Evolutionary conservation across 305 asterid genomes (phyloP), one percentile per base, ranked within the genome.

Genomic region (Plantago rigida): DNA sequence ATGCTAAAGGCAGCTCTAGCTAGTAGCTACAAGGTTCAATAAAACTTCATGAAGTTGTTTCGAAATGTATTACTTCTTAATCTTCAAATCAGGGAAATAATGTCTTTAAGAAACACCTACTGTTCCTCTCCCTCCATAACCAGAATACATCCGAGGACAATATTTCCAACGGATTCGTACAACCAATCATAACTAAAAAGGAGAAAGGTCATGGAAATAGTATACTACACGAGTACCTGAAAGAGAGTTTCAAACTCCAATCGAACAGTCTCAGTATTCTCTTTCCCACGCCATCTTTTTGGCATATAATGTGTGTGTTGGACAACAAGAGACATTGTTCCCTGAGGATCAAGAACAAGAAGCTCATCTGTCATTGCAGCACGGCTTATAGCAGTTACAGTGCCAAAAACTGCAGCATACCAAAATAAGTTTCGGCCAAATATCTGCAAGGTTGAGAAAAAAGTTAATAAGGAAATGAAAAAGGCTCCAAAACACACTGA

Each of bases 381-480:
- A 47, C 99, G 79, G 83, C 95, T 87, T 49, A 93, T 81, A 69
- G 99, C 99, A 69, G 97, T 93, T 75, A 93, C 81, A 60, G 99
- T 77, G 59, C 99, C 99, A 66, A 93, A 89, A 68, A 93, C 97
- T 15, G 99, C 99, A 59, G 96, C 92, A 70, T 87, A 93, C 97
- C 99, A 93, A 65, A 93, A 78, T 59, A 93, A 85, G 71, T 87
- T 93, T 69, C 96, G 92, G 56, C 99, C 99, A 67, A 82, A 84
- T 72, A 93, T 82, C 97, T 93, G 92, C 78, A 83, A 60, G 45
- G 39, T 73, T 51, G 42, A 59, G 68, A 12, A 59, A 13, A 60
- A 36, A 59, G 17, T 51, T 47, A 51, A 31, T 66, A 44, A 68
- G 56, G 46, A 55, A 69, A 63, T 9, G 51, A 53, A 51, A 13